phyloP scores from a whole-genome alignment of 495 filamentous ascomycete species.

The Tetracladium marchalianum region DNA sequence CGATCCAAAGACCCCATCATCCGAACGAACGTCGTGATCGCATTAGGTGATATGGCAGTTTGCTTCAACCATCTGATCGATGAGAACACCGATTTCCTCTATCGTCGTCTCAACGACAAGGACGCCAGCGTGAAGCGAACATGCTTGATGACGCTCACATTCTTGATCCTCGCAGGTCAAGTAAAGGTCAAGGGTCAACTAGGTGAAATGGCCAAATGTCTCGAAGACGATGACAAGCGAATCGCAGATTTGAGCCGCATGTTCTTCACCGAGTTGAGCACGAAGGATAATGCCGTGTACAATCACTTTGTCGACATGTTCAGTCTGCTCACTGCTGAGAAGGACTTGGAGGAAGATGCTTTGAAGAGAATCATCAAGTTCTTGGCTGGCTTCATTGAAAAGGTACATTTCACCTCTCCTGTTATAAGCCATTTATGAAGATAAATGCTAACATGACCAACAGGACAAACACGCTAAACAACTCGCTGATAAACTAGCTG shows the following conservation, averaged over 20 bases:
- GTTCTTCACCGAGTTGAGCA: conserved; percentile 97
- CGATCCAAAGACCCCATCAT: conserved; percentile 82
- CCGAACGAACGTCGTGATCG: conserved; percentile 91
- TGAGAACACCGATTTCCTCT: conserved; percentile 97
- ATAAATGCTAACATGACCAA: conserved; percentile 7
- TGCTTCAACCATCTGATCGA: conserved; percentile 99
- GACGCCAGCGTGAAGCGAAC: conserved; percentile 91
- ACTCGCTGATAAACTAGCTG: conserved; percentile 85
- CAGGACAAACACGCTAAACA: conserved; percentile 98
- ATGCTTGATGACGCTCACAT: conserved; percentile 97
- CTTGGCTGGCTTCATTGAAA: conserved; percentile 90
- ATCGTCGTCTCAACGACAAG: conserved; percentile 79
- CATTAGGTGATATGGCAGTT: conserved; percentile 96
- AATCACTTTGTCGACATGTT: conserved; percentile 99
- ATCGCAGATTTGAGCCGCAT: conserved; percentile 90
- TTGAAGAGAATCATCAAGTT: conserved; percentile 85
- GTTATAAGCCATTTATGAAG: neutral
- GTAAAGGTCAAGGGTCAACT: conserved; percentile 99
- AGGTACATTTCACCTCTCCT: conserved; percentile 45
- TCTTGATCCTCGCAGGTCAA: conserved; percentile 92
- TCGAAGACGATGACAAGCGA: conserved; percentile 88
- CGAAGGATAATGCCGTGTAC: conserved; percentile 98
- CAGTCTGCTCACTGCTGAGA: conserved; percentile 75
- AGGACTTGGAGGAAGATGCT: conserved; percentile 69
- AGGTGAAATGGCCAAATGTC: conserved; percentile 97